Conservation (phyloP, 2,329 filamentous ascomycete genomes). For the Diaporthe citriasiana region DNA sequence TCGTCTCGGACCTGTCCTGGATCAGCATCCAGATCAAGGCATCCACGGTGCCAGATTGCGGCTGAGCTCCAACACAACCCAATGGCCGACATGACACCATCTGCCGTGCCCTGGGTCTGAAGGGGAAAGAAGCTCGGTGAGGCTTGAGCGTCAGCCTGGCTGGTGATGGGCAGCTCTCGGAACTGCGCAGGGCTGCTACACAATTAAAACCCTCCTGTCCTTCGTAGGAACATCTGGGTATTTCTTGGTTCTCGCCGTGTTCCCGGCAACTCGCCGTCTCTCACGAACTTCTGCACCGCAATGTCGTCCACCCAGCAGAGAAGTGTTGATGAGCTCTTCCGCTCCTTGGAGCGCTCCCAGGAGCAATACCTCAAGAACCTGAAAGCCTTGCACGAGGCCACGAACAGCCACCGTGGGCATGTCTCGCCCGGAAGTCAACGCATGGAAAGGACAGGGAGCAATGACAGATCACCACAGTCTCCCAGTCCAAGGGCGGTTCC, state of each 20-base stretch:
- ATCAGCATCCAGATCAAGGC: slow-evolving; percentile 18
- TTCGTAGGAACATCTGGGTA: neutral
- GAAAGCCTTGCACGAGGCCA: slow-evolving; percentile 19
- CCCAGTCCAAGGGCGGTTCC: neutral
- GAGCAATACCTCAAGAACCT: slow-evolving; percentile 37
- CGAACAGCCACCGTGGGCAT: neutral
- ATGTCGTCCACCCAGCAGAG: slow-evolving; percentile 32
- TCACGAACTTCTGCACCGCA: neutral
- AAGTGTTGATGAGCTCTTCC: slow-evolving; percentile 34
- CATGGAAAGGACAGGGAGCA: slow-evolving; percentile 35
- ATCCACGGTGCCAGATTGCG: slow-evolving; percentile 17
- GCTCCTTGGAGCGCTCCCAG: slow-evolving; percentile 28
- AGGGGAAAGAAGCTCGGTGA: neutral
- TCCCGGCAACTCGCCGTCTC: neutral
- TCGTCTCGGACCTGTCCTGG: slow-evolving; percentile 1
- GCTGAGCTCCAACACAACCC: slow-evolving; percentile 27
- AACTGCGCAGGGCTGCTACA: neutral
- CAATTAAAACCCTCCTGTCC: neutral
- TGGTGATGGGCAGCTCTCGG: neutral
- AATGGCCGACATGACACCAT: slow-evolving; percentile 18
- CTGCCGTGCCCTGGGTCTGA: slow-evolving; percentile 10
- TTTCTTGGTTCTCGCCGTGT: neutral
- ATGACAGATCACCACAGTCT: slow-evolving; percentile 30
- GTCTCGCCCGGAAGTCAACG: slow-evolving; percentile 7
- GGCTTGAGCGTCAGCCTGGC: slow-evolving; percentile 5